These are phyloP conservation scores for Myxozyma nipponensis DNA, from an alignment of 805 yeast genomes.

Conservation along the genomic window DNA sequence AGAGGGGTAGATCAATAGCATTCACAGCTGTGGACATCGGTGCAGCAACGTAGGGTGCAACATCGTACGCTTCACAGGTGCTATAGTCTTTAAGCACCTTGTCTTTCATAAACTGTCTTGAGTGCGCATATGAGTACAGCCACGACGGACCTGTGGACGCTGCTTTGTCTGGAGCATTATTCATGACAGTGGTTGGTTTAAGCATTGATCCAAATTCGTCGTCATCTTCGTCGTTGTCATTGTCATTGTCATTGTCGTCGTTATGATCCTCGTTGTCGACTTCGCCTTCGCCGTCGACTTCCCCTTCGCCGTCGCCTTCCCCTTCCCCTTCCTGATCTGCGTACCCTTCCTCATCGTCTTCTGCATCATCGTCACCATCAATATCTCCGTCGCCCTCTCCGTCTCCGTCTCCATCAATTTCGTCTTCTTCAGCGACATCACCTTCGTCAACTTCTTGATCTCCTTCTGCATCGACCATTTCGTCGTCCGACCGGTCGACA, in stretches of 20 bases:
- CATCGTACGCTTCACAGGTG: conserved; percentile 56
- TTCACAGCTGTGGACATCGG: conserved; percentile 78
- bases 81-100: conserved; percentile 45
- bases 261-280: conserved; percentile 27
- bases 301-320: conserved; percentile 23
- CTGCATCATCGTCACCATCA: conserved; percentile 29
- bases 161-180: background rate
- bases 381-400: conserved; percentile 35
- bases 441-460: conserved; percentile 24
- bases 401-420: conserved; percentile 34
- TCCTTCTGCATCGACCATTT: conserved; percentile 3
- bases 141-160: background rate
- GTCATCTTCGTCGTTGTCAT: conserved; percentile 15
- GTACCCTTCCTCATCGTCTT: conserved; percentile 34
- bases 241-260: conserved; percentile 22
- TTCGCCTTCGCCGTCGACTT: conserved; percentile 30
- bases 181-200: background rate
- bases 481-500: too few relatives aligned
- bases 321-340: conserved; percentile 34
- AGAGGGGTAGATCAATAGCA: conserved; percentile 69
- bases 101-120: conserved; percentile 12
- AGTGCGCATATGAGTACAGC: conserved; percentile 30
- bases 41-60: conserved; percentile 81
- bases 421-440: conserved; percentile 34
- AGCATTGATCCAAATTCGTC: conserved; percentile 6